A percentile compares a stretch with the other conserved stretches of the same genome.
Evolutionary conservation across 2,329 filamentous ascomycete species (phyloP).

Genomic region (Neocatenulostroma microsporum): DNA sequence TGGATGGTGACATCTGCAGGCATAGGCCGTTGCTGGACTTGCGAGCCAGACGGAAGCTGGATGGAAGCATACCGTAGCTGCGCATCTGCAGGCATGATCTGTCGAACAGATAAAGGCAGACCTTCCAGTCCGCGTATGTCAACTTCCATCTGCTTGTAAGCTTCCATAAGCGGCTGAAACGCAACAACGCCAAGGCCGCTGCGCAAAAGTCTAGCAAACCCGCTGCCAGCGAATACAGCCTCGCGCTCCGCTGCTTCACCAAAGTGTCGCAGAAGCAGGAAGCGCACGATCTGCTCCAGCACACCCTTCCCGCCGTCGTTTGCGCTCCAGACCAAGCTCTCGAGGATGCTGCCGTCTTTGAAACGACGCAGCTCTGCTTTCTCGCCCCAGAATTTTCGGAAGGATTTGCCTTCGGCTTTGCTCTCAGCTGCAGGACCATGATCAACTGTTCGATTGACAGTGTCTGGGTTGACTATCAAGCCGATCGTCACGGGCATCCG

Average conservation of each 20-base stretch:
- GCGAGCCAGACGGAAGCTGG: constrained; percentile 35
- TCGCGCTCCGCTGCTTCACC: constrained; percentile 45
- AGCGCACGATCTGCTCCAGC: constrained; percentile 69
- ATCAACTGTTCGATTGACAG: constrained; percentile 70
- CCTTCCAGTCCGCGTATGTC: constrained; percentile 70
- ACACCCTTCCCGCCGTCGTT: constrained; percentile 54
- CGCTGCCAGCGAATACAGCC: constrained; percentile 39
- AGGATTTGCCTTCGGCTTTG: constrained; percentile 70
- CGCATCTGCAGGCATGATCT: constrained; percentile 65
- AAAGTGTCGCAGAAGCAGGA: constrained; percentile 64
- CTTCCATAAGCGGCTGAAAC: constrained; percentile 62
- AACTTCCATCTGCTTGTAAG: constrained; percentile 65
- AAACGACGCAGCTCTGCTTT: constrained; percentile 90
- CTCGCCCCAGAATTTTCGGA: constrained; percentile 89
- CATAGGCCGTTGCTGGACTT: constrained; percentile 38
- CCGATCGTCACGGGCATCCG: constrained; percentile 57
- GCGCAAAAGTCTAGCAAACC: constrained; percentile 39
- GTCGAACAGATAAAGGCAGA: constrained; percentile 78
- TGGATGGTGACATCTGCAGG: constrained; percentile 76
- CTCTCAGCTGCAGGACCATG: constrained; percentile 81
- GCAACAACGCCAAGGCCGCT: constrained; percentile 34
- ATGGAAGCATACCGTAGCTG: constrained; percentile 68
- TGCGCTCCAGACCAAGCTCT: constrained; percentile 79
- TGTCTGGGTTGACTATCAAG: constrained; percentile 63
- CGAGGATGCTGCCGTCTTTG: constrained; percentile 87